Percentiles rank a stretch among this genome's conserved stretches.
These are phyloP conservation scores for Xylaria sp. DNA, from an alignment of 2,329 filamentous ascomycete species.

Conservation along the genomic window DNA sequence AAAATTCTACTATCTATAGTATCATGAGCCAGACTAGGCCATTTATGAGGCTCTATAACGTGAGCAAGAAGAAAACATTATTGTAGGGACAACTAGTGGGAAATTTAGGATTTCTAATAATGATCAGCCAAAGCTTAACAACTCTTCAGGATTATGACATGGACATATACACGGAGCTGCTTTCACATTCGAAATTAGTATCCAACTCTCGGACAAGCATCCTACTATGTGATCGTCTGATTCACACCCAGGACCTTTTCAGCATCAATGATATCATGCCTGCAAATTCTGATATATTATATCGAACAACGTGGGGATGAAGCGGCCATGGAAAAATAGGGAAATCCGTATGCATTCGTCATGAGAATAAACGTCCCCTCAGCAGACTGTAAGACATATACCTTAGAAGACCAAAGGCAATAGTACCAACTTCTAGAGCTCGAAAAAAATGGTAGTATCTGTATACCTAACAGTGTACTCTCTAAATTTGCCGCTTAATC, in stretches of 20 bases:
- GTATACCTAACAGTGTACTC: too few relatives aligned
- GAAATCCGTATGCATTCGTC: too few relatives aligned
- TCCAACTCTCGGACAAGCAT: neutral
- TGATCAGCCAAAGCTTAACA: neutral
- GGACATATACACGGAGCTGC: neutral
- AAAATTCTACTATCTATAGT: neutral
- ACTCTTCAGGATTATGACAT: neutral
- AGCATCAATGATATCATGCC: too few relatives aligned
- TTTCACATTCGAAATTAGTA: too few relatives aligned
- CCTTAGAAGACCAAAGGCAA: neutral
- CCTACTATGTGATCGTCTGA: neutral
- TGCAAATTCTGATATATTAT: too few relatives aligned
- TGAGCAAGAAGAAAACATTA: neutral
- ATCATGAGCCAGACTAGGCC: neutral
- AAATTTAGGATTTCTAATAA: neutral
- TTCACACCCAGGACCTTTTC: neutral
- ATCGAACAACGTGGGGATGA: too few relatives aligned
- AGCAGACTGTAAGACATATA: neutral
- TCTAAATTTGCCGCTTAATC: too few relatives aligned
- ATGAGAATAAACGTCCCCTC: too few relatives aligned
- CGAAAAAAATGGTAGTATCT: too few relatives aligned
- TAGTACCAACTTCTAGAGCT: neutral
- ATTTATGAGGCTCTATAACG: neutral
- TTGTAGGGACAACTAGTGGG: neutral
- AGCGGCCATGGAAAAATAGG: too few relatives aligned